These are phyloP conservation scores for Colletotrichum tropicale DNA, from an alignment of 2,329 filamentous ascomycete genomes.

Conservation along the genomic window DNA sequence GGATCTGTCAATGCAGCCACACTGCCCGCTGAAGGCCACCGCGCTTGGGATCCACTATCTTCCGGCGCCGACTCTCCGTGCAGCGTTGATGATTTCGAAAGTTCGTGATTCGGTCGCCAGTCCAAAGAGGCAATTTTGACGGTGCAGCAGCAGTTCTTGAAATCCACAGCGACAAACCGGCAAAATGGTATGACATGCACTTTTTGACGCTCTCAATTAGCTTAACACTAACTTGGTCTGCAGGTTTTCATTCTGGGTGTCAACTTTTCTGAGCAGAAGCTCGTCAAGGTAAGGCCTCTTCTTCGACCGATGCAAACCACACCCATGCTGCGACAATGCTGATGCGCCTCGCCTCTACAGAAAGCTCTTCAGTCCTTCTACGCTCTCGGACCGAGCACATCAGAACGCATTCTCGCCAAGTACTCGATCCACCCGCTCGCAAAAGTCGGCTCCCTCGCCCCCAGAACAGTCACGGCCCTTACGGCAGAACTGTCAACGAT, in stretches of 20 bases:
- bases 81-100: conserved; percentile 1
- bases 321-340: background rate
- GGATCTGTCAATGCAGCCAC: conserved; percentile 7
- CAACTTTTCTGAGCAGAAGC: conserved; percentile 82
- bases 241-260: conserved; percentile 86
- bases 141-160: background rate
- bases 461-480: conserved; percentile 79
- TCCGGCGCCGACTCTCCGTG: conserved; percentile 17
- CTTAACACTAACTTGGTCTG: background rate
- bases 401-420: conserved; percentile 81
- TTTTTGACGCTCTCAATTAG: too few relatives aligned
- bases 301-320: background rate
- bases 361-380: conserved; percentile 86
- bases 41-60: conserved; percentile 4
- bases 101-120: conserved; percentile 1
- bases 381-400: conserved; percentile 75
- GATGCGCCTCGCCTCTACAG: conserved; percentile 36
- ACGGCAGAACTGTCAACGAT: conserved; percentile 87
- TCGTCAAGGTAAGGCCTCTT: conserved; percentile 72
- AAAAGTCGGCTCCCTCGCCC: conserved; percentile 75
- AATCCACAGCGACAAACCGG: background rate
- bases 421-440: conserved; percentile 86
- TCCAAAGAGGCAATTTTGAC: background rate
- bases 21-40: background rate
- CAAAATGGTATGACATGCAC: background rate